Evolutionary conservation across 805 yeast species (phyloP), one percentile per base, ranked within the genome.

Genomic region (Starmerella khaoyaiensis): DNA sequence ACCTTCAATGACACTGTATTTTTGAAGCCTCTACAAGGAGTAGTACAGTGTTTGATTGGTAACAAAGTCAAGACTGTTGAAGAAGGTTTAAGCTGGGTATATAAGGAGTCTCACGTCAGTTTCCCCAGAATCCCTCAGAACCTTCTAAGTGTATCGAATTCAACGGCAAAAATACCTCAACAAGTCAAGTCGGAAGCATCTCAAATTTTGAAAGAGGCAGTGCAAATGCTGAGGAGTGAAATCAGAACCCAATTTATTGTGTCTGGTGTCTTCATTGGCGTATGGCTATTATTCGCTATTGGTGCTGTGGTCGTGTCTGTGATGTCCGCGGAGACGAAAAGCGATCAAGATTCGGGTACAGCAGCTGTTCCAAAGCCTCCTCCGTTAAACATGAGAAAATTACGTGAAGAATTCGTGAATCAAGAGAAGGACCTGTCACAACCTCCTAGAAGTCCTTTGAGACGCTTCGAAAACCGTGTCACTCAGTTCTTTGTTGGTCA

Each of bases 41-140:
- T 83, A 0, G 79, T 86, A 4, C 73, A 76, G 22, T 87, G 98
- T 60, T 71, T 81, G 3, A 63, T 90, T 26, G 87, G 81, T 14
- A 64, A 77, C 33, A 90, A 87, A 50, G 55, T 87, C 5, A 64
- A 64, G 11, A 64, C 68, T 17, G 62, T 83, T 2, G 79, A 79
- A 45, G 53, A 69, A 21, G 97, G 93, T 0, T 58, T 86, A 37
- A 68, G 75, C 2, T 90, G 96, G 96, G 60, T 84, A 1, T 64
- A 76, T 47, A 61, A 76, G 24, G 63, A 79, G 44, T 64, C 84
- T 3, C 63, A 71, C 12, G 57, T 84, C 2, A 46, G 60, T 1
- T 52, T 82, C 1, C 93, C 93, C 0, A 27, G 41, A 8, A 28
- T 48, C 4, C 36, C 34, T 3, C 18, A 11, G 11, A 19, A 21